Base-by-base conservation (phyloP, 306 rosid species). In the Pyrus bretschneideri region DNA sequence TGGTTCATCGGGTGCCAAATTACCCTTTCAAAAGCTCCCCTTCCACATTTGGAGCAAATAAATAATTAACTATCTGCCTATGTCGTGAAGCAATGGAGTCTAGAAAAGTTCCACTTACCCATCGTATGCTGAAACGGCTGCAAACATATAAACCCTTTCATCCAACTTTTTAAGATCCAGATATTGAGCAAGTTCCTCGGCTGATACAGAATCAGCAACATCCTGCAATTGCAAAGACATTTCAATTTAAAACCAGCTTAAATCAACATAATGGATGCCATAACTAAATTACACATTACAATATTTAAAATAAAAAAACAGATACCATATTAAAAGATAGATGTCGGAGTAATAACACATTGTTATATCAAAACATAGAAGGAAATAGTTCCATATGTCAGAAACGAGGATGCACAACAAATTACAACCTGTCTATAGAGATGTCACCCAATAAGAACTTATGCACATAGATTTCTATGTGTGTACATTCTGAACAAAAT, bases 61-160 rank as follows among this genome's bases (percentile, higher is more conserved):
- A 57, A 45, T 42, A 45, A 3, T 75, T 18, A 58, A 66, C 65
- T 76, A 57, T 71, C 55, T 49, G 3, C 55, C 55, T 49, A 51
- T 67, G 18, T 33, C 21, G 21, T 4, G 21, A 61, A 60, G 78
- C 70, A 14, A 9, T 27, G 30, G 60, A 62, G 51, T 22, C 40
- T 62, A 19, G n/a, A 30, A 29, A 29, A 11, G 30, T 62, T 27
- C 11, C 42, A 83, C 91, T 83, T 70, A 88, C 99, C 99, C 99
- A 78, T 96, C 98, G 55, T 89, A 88, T 21, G 93, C 92, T 79
- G 99, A 92, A 73, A 93, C 91, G 29, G 99, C 97, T 91, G 93
- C 98, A 84, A 96, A 85, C 98, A 89, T 89, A 88, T 78, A 93
- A 59, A 89, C 91, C 83, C 99, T 89, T 88, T 93, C 99, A n/a